Evolutionary conservation across 805 yeast genomes (phyloP).

Genomic region (Kuraishia molischiana): DNA sequence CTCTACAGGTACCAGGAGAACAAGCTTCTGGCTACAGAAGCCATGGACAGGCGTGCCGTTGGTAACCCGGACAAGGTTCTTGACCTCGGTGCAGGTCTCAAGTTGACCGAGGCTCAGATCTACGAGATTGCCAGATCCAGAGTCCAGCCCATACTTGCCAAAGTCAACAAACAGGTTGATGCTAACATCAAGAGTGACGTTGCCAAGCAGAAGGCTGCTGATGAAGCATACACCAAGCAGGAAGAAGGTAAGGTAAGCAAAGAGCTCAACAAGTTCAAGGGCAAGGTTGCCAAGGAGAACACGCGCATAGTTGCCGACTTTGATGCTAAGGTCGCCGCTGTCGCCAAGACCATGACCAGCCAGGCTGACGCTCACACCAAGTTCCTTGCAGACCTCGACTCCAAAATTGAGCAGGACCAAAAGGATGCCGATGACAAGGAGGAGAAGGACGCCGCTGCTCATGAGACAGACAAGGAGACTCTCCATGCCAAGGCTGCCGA

Average conservation of each 20-base stretch:
- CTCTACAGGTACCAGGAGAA: conserved; percentile 38
- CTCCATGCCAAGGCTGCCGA: conserved; percentile 32
- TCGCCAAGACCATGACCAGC: conserved; percentile 14
- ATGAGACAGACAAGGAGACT: conserved; percentile 31
- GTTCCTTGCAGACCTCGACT: conserved; percentile 29
- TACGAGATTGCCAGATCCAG: conserved; percentile 45
- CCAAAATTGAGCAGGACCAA: conserved; percentile 33
- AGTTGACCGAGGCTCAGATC: conserved; percentile 43
- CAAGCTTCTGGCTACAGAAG: conserved; percentile 34
- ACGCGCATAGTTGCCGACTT: conserved; percentile 14
- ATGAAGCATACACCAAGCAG: conserved; percentile 22
- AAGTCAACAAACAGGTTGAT: conserved; percentile 39
- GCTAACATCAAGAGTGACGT: conserved; percentile 19
- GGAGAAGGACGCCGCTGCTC: conserved; percentile 33
- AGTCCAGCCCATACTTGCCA: conserved; percentile 43
- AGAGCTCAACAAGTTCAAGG: conserved; percentile 25
- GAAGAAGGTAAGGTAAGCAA: conserved; percentile 21
- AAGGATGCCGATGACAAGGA: conserved; percentile 36
- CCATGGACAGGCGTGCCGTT: conserved; percentile 29
- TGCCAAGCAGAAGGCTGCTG: conserved; percentile 14
- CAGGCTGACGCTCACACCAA: conserved; percentile 22
- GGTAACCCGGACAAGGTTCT: conserved; percentile 39
- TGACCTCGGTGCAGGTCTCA: conserved; percentile 45
- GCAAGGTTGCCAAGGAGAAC: conserved; percentile 30
- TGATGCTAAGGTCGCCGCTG: conserved; percentile 12